phyloP scores from a whole-genome alignment of 495 filamentous ascomycete genomes.

The Clavariopsis aquatica region DNA sequence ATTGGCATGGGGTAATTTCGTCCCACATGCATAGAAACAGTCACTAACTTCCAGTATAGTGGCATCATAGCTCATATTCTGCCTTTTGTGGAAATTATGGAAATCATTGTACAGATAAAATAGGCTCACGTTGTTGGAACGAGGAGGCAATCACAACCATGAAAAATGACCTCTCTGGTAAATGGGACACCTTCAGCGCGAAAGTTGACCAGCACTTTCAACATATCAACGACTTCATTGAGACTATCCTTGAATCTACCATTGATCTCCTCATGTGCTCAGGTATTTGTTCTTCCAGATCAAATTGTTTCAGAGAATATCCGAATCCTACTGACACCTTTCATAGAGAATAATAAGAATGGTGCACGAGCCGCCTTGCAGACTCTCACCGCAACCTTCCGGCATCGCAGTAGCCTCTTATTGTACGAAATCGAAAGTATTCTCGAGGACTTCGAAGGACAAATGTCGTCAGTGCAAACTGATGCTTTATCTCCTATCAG shows the following conservation, averaged over 20 bases:
- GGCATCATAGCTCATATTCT: conserved; percentile 36
- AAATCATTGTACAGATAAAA: conserved; percentile 30
- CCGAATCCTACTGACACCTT: neutral
- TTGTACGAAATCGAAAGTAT: conserved; percentile 9
- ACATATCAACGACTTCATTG: too few relatives aligned
- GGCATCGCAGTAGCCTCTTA: conserved; percentile 5
- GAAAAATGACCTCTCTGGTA: conserved; percentile 35
- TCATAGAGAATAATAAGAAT: neutral
- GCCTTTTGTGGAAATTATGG: conserved; percentile 47
- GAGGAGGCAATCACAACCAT: conserved; percentile 46
- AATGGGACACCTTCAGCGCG: conserved; percentile 33
- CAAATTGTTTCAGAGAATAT: neutral
- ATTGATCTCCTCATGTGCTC: neutral
- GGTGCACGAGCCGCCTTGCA: neutral
- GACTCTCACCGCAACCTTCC: conserved; percentile 2
- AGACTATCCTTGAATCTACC: conserved; percentile 2
- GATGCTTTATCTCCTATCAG: conserved; percentile 43
- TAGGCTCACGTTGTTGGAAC: conserved; percentile 45
- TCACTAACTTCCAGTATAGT: conserved; percentile 13
- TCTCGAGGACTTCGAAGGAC: neutral
- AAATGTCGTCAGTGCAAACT: conserved; percentile 34
- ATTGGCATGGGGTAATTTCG: conserved; percentile 38
- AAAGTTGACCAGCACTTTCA: neutral
- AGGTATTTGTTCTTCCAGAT: neutral
- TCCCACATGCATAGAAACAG: neutral